These are phyloP conservation scores for Alloascoidea africana DNA, from an alignment of 805 yeast species.

Conservation along the genomic window DNA sequence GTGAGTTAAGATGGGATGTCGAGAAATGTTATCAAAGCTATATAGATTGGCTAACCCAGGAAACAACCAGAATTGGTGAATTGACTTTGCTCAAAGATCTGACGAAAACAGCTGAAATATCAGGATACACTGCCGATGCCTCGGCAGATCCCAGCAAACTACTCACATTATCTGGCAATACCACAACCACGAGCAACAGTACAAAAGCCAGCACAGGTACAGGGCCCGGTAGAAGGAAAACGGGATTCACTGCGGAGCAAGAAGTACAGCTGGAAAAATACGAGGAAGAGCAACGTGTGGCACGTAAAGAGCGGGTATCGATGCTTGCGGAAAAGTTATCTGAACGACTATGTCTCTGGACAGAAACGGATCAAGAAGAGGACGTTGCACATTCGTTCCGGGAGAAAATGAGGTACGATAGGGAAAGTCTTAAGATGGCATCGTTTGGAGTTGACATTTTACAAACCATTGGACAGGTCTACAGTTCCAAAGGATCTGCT, in stretches of 20 bases:
- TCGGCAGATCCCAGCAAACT: constrained; percentile 3
- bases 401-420: constrained; percentile 60
- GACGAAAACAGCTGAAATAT: constrained; percentile 39
- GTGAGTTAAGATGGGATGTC: constrained; percentile 7
- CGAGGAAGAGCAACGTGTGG: constrained; percentile 63
- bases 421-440: constrained; percentile 84
- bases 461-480: constrained; percentile 64
- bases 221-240: constrained; percentile 11
- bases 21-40: constrained; percentile 10
- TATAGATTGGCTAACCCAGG: constrained; percentile 8
- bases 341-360: constrained; percentile 35
- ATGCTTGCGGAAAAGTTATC: constrained; percentile 43
- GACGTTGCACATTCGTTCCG: constrained; percentile 51
- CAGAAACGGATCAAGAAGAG: constrained; percentile 46
- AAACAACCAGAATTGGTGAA: constrained; percentile 56
- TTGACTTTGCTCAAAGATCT: constrained; percentile 64
- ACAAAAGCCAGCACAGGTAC: constrained; percentile 5
- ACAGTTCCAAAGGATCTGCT: constrained; percentile 60
- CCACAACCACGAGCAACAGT: constrained; percentile 7
- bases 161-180: too few species aligned
- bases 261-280: constrained; percentile 41
- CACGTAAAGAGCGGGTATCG: constrained; percentile 49
- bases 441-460: constrained; percentile 87
- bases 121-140: constrained; percentile 9
- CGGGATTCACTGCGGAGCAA: constrained; percentile 23